Evolutionary conservation across 2,329 filamentous ascomycete species (phyloP).

Genomic region (Fusarium armeniacum): DNA sequence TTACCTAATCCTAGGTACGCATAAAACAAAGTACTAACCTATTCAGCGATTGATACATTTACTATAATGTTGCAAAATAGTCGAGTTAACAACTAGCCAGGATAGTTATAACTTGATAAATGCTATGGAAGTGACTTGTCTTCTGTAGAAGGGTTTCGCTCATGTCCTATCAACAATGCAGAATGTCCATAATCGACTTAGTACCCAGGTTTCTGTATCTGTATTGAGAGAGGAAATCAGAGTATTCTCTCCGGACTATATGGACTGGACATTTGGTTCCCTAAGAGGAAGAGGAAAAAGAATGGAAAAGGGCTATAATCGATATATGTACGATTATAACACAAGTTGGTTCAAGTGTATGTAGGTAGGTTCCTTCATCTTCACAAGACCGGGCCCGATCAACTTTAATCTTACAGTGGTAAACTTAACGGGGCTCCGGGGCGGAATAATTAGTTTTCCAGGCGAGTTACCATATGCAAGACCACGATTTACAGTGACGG

Average conservation of each 20-base stretch:
- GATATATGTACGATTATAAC: too few species aligned
- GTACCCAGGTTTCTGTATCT: too few species aligned
- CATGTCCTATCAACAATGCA: background rate
- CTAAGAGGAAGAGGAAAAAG: too few species aligned
- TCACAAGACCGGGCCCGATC: too few species aligned
- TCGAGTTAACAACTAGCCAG: background rate
- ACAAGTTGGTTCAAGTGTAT: too few species aligned
- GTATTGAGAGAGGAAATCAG: too few species aligned
- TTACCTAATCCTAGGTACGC: constrained; percentile 7
- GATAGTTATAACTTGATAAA: background rate
- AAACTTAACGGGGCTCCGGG: constrained; percentile 4
- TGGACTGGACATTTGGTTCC: too few species aligned
- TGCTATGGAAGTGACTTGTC: background rate
- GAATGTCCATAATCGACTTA: too few species aligned
- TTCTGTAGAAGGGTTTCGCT: background rate
- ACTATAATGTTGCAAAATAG: background rate
- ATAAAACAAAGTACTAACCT: background rate
- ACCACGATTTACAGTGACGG: background rate
- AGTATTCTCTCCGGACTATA: too few species aligned
- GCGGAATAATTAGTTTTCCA: constrained; percentile 31
- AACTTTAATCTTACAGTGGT: too few species aligned
- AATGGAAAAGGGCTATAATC: too few species aligned
- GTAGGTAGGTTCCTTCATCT: too few species aligned
- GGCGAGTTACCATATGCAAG: background rate
- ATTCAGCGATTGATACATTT: background rate